Evolutionary conservation across 805 yeast genomes (phyloP).

Genomic region (Lachancea fermentati): DNA sequence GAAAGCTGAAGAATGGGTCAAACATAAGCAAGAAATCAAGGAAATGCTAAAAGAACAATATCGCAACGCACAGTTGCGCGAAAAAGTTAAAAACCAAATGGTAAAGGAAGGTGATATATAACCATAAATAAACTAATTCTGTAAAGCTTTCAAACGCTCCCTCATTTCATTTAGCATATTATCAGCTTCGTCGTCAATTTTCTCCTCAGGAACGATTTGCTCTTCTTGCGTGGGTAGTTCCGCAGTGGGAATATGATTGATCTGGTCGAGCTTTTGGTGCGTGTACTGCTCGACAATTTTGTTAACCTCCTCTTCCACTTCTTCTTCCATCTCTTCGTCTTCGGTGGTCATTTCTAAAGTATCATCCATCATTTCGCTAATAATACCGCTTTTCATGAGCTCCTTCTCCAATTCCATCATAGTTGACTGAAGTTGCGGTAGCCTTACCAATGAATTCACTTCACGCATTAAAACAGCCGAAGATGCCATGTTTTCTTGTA

Average conservation of each 20-base stretch:
- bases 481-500: constrained; percentile 74
- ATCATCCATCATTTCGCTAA: constrained; percentile 94
- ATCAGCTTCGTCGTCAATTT: constrained; percentile 59
- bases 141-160: constrained; percentile 79
- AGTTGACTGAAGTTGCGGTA: constrained; percentile 76
- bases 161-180: constrained; percentile 80
- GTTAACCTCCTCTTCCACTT: constrained; percentile 57
- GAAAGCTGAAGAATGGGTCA: constrained; percentile 82
- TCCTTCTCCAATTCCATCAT: constrained; percentile 86
- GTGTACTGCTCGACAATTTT: constrained; percentile 48
- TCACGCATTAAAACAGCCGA: constrained; percentile 84
- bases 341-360: constrained; percentile 70
- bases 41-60: constrained; percentile 26
- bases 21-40: constrained; percentile 38
- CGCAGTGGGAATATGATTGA: constrained; percentile 33
- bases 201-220: constrained; percentile 38
- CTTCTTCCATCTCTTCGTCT: constrained; percentile 61
- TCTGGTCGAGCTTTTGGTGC: constrained; percentile 37
- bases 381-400: constrained; percentile 76
- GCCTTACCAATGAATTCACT: constrained; percentile 66
- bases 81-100: constrained; percentile 22
- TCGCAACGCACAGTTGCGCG: constrained; percentile 15
- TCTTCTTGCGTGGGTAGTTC: constrained; percentile 30
- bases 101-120: constrained; percentile 23
- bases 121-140: constrained; percentile 37